Conservation (phyloP, 495 filamentous ascomycete species). For the Penicillium bialowiezense region DNA sequence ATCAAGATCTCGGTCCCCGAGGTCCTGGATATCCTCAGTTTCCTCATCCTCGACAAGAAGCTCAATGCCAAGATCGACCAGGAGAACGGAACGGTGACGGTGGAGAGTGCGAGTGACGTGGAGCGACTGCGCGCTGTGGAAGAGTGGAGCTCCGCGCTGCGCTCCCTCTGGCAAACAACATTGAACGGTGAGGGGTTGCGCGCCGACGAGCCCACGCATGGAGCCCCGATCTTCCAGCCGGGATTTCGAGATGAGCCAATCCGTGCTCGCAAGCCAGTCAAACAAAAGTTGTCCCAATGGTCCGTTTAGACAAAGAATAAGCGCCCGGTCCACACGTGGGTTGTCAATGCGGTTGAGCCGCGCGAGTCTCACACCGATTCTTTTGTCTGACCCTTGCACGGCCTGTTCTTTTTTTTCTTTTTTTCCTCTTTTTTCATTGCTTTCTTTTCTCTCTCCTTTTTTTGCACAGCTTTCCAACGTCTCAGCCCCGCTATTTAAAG, state of each 20-base stretch:
- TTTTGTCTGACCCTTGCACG: constrained; percentile 7
- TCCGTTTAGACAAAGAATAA: background rate
- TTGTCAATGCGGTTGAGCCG: constrained; percentile 1
- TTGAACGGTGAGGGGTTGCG: constrained; percentile 77
- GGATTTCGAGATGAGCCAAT: constrained; percentile 39
- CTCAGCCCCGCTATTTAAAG: constrained; percentile 27
- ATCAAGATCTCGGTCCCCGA: constrained; percentile 81
- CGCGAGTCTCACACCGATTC: constrained; percentile 16
- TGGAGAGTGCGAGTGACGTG: constrained; percentile 70
- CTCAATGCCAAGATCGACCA: constrained; percentile 89
- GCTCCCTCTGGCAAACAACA: constrained; percentile 58
- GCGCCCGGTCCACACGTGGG: constrained; percentile 8
- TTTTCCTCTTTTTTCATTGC: too few species aligned
- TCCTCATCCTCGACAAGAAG: constrained; percentile 85
- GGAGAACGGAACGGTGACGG: constrained; percentile 74
- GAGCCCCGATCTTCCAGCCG: constrained; percentile 26
- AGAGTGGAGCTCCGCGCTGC: constrained; percentile 68
- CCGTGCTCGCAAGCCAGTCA: constrained; percentile 20
- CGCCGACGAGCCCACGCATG: constrained; percentile 31
- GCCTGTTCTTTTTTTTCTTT: too few species aligned
- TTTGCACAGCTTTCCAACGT: background rate
- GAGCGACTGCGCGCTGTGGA: constrained; percentile 71
- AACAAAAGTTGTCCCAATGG: constrained; percentile 13
- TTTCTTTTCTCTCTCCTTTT: too few species aligned
- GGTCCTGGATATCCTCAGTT: constrained; percentile 89